phyloP scores from a whole-genome alignment of 2,329 filamentous ascomycete species.

The Colletotrichum ledebouriae region DNA sequence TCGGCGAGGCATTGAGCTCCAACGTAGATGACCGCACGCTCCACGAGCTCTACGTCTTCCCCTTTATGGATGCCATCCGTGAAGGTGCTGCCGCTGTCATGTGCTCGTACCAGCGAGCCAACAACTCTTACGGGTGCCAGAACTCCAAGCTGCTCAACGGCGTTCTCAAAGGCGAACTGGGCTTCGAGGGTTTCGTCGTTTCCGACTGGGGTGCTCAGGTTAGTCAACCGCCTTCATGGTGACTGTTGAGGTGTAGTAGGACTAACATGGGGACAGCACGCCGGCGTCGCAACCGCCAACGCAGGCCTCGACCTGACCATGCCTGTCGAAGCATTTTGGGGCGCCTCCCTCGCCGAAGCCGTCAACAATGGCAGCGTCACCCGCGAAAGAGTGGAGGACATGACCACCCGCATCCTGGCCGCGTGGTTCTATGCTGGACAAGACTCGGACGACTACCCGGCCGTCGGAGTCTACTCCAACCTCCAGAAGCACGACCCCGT shows the following conservation, averaged over 20 bases:
- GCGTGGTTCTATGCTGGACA: constrained; percentile 71
- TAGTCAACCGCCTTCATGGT: constrained; percentile 70
- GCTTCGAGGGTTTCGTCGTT: constrained; percentile 73
- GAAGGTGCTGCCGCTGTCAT: constrained; percentile 76
- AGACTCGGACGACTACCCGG: constrained; percentile 61
- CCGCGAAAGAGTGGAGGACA: constrained; percentile 75
- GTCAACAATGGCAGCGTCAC: constrained; percentile 68
- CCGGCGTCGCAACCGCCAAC: constrained; percentile 63
- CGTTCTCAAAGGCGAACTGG: constrained; percentile 78
- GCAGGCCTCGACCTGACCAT: constrained; percentile 86
- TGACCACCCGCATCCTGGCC: constrained; percentile 74
- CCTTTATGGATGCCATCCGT: constrained; percentile 76
- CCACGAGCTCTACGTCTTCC: constrained; percentile 77
- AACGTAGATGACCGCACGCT: constrained; percentile 75
- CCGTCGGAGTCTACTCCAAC: constrained; percentile 44
- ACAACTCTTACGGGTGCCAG: constrained; percentile 76
- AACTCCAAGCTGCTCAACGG: constrained; percentile 72
- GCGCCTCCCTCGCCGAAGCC: constrained; percentile 69
- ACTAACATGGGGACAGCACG: too few relatives aligned
- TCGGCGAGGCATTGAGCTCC: constrained; percentile 65
- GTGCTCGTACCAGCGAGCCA: constrained; percentile 82
- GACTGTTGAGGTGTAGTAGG: not conserved
- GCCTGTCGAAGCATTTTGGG: constrained; percentile 77
- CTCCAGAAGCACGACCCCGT: constrained; percentile 59
- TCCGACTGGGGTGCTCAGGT: constrained; percentile 84